Evolutionary conservation across 108 stramenopile species (phyloP), one percentile per base, ranked within the genome.

Genomic region (Fragilaria radians): DNA sequence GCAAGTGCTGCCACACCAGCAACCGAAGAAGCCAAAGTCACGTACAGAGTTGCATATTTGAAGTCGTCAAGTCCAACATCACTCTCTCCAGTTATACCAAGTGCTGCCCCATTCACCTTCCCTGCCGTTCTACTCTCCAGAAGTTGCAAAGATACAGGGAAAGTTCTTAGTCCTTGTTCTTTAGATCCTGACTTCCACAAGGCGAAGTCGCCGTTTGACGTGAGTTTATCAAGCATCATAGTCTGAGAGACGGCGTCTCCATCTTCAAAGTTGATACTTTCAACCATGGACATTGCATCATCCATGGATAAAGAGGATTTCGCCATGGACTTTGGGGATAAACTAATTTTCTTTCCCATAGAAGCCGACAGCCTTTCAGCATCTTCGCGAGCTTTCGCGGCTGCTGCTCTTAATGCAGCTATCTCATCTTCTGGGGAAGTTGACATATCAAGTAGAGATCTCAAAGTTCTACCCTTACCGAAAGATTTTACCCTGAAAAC

Each of bases 61-160:
- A 92, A 88, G 60, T 92, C 91, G 61, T 92, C 91, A 58, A 92
- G 70, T 47, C 68, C 72, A 30, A 92, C 86, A 62, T 86, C 81
- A 24, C 72, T 74, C 27, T 73, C 79, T 21, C 62, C 48, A 2
- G 46, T 68, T 45, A 92, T 62, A 17, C 85, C 85, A 18, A 92
- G 57, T 48, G 70, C 63, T 50, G 66, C 64, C 9, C 62, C 64
- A 4, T 84, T 88, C 9, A 92, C 28, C 34, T 68, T 65, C n/a
- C 76, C 77, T 34, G 63, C 74, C 22, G 77, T 76, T 7, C 91
- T 70, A 22, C 32, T 59, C 54, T 86, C 81, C 26, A 92, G 67
- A 57, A 71, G 67, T 25, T 69, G 21, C 2, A 92, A 70, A 1
- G 85, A 72, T 1, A 88, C 85, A 27, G 86, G 83, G 54, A 67